A percentile compares a stretch with the other conserved stretches of the same genome.
Conservation (phyloP, 768 basidiomycete genomes). For the Mycena filopes region DNA sequence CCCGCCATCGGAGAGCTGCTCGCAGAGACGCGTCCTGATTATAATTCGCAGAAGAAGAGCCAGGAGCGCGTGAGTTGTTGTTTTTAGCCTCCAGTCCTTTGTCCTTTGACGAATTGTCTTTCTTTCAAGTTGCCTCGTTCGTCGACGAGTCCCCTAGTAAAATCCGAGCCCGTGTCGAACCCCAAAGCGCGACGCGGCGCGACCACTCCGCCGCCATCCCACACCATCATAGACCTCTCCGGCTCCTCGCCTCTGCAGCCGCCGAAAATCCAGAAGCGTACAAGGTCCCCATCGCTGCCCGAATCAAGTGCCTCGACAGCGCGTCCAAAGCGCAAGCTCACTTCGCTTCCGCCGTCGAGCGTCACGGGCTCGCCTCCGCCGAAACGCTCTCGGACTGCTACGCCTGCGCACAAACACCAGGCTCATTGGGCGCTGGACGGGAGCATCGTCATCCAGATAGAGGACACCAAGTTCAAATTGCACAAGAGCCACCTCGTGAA, state of each 20-base stretch:
- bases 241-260: slow-evolving; percentile 10
- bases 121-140: neutral
- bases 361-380: slow-evolving; percentile 2
- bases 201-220: neutral
- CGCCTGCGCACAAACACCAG: slow-evolving; percentile 17
- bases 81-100: neutral
- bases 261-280: neutral
- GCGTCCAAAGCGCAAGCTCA: slow-evolving; percentile 18
- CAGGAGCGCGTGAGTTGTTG: neutral
- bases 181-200: neutral
- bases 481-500: slow-evolving; percentile 45
- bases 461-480: slow-evolving; percentile 43
- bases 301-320: neutral
- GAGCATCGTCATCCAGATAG: slow-evolving; percentile 43
- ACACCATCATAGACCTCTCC: slow-evolving; percentile 2
- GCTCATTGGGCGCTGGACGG: slow-evolving; percentile 45
- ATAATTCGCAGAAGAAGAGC: neutral
- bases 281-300: neutral
- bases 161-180: neutral
- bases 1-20: slow-evolving; percentile 10
- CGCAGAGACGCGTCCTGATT: slow-evolving; percentile 14
- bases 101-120: neutral
- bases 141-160: neutral
- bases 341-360: neutral
- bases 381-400: slow-evolving; percentile 11